Evolutionary conservation across 192 early-diverging fungal species (phyloP), one percentile per base, ranked within the genome.

Genomic region (Coemansia sp.): DNA sequence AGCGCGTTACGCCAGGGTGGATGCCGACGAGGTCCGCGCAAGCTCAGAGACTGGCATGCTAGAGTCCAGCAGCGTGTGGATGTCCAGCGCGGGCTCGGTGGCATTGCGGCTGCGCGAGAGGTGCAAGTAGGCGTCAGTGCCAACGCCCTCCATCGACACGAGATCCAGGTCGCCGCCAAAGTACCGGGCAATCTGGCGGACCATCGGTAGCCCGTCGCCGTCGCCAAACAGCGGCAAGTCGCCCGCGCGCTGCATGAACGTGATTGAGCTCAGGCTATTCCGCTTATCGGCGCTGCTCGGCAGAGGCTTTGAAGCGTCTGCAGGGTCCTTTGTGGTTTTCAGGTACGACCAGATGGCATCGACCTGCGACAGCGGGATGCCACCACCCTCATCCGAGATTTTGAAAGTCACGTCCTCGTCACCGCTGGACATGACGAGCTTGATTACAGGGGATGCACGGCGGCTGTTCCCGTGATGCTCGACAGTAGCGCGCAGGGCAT

Each of bases 131-230:
- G 79, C 66, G 35, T 87, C 84, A 1, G 84, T 85, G 0, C 87
- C 85, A 29, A 82, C 80, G 10, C 84, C 85, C 57, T 88, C 85
- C 87, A 88, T 88, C 4, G 84, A 85, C 1, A 85, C 71, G 29
- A 88, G 56, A 12, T 82, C 78, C 38, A 88, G 54, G 30, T 87
- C 87, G 22, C 87, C 87, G 24, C 85, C 87, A 73, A 88, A 88
- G 62, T 86, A 83, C 11, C 80, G 71, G 27, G 84, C 85, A 35
- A 84, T 80, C 55, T 83, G 60, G 9, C 85, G 71, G 11, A 83
- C 78, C 57, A 83, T 69, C 8, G 84, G 81, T 54, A 88, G 65
- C 7, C 71, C 65, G 21, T 68, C 61, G 47, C 65, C 66, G 22
- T 40, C 65, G 46, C 69, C 67, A 54, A 73, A 73, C 60, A 74